A percentile compares a stretch with the other conserved stretches of the same genome.
Conservation (phyloP, 75 land plant genomes). For the Selaginella moellendorffii region DNA sequence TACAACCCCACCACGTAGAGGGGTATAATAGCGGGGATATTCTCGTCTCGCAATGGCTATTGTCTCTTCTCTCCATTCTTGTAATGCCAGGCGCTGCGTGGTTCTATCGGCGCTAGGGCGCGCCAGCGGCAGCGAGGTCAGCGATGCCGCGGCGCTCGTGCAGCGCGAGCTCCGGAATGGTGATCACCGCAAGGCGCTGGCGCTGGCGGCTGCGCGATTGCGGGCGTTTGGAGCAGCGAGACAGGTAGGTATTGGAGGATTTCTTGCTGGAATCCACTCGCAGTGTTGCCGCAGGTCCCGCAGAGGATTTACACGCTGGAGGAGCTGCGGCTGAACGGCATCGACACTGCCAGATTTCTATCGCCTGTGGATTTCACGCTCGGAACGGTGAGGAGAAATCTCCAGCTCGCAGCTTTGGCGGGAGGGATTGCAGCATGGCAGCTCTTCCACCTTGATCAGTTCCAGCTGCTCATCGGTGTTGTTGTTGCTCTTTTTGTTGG, state of each 20-base stretch:
- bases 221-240: conserved; percentile 58
- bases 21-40: background rate
- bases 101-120: background rate
- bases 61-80: background rate
- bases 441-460: conserved; percentile 26
- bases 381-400: conserved; percentile 40
- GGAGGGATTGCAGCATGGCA: conserved; percentile 47
- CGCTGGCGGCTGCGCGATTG: conserved; percentile 32
- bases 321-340: conserved; percentile 57
- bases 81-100: background rate
- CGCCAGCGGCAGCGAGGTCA: no score
- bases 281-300: conserved; percentile 29
- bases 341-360: conserved; percentile 40
- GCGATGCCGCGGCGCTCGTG: conserved; percentile 11
- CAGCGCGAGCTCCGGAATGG: conserved; percentile 45
- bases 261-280: background rate
- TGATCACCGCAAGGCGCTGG: conserved; percentile 41
- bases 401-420: conserved; percentile 48
- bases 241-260: conserved; percentile 30
- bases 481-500: conserved; percentile 45
- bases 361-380: conserved; percentile 67
- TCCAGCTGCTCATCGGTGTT: conserved; percentile 29
- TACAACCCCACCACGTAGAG: background rate
- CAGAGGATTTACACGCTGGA: conserved; percentile 62
- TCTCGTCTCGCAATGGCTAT: background rate